These are phyloP conservation scores for Choiromyces venosus DNA, from an alignment of 495 filamentous ascomycete genomes.

Conservation along the genomic window DNA sequence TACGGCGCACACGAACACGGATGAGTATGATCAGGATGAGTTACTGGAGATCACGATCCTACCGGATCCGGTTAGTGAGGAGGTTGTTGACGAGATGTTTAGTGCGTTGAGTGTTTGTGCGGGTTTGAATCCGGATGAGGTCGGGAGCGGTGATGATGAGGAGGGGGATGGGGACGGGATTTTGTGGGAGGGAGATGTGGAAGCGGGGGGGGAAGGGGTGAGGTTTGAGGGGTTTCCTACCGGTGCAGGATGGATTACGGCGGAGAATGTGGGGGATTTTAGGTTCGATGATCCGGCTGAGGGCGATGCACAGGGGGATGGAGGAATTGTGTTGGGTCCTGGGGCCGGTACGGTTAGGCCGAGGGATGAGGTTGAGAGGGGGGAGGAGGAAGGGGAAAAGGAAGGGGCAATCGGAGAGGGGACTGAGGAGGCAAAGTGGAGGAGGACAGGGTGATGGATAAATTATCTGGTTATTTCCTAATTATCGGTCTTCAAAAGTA, in stretches of 20 bases:
- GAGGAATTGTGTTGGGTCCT: slow-evolving; percentile 48
- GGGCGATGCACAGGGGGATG: slow-evolving; percentile 43
- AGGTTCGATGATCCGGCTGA: slow-evolving; percentile 58
- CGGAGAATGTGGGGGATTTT: slow-evolving; percentile 84
- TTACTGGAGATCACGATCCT: slow-evolving; percentile 70
- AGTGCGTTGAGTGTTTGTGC: slow-evolving; percentile 77
- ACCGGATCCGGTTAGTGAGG: slow-evolving; percentile 47
- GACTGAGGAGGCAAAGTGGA: slow-evolving; percentile 3
- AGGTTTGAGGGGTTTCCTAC: slow-evolving; percentile 65
- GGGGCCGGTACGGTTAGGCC: slow-evolving; percentile 49
- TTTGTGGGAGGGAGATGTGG: slow-evolving; percentile 55
- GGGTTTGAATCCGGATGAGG: slow-evolving; percentile 78
- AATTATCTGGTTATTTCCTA: background rate
- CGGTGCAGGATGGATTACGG: slow-evolving; percentile 91
- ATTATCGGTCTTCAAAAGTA: background rate
- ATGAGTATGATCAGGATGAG: slow-evolving; percentile 63
- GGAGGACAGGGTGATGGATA: background rate
- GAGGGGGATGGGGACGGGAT: slow-evolving; percentile 48
- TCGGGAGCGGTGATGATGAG: slow-evolving; percentile 50
- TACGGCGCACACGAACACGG: slow-evolving; percentile 42
- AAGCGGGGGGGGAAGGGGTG: slow-evolving; percentile 46
- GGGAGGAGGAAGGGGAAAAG: background rate
- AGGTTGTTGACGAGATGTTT: slow-evolving; percentile 58
- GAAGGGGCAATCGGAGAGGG: background rate
- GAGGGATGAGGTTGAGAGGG: background rate